Conservation (phyloP, 805 yeast genomes). For the Pichia rugopelliculosa region DNA sequence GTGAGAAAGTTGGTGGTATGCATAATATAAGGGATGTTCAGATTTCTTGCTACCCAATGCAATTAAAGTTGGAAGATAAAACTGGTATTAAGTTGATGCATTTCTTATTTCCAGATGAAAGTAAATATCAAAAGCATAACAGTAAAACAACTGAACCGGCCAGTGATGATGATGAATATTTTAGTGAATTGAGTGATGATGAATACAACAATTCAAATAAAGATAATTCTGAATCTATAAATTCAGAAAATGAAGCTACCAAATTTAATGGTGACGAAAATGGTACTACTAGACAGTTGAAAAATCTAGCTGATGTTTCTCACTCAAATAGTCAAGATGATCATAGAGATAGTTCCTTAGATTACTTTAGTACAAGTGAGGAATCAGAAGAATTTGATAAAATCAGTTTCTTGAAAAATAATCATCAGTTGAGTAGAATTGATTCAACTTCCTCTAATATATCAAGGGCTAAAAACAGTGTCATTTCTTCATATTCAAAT, state of each 20-base stretch:
- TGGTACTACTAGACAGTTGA: neutral
- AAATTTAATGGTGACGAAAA: neutral
- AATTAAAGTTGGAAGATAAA: conserved; percentile 63
- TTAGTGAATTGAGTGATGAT: neutral
- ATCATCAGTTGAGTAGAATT: neutral
- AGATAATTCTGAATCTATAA: neutral
- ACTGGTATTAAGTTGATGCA: conserved; percentile 56
- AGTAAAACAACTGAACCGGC: neutral
- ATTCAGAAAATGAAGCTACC: neutral
- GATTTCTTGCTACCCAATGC: conserved; percentile 56
- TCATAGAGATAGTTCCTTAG: neutral
- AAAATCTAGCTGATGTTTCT: neutral
- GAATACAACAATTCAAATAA: neutral
- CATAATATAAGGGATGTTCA: conserved; percentile 64
- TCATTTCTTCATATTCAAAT: neutral
- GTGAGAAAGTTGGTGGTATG: conserved; percentile 85
- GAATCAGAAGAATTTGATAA: neutral
- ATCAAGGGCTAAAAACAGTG: neutral
- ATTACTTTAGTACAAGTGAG: neutral
- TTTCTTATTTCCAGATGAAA: conserved; percentile 57
- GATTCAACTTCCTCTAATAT: neutral
- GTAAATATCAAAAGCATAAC: neutral
- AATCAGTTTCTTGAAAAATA: neutral
- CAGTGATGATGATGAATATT: neutral
- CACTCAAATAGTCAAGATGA: neutral